A percentile compares a stretch with the other conserved stretches of the same genome.
Conservation (phyloP, 108 stramenopile genomes). For the Schizochytrium sp. region DNA sequence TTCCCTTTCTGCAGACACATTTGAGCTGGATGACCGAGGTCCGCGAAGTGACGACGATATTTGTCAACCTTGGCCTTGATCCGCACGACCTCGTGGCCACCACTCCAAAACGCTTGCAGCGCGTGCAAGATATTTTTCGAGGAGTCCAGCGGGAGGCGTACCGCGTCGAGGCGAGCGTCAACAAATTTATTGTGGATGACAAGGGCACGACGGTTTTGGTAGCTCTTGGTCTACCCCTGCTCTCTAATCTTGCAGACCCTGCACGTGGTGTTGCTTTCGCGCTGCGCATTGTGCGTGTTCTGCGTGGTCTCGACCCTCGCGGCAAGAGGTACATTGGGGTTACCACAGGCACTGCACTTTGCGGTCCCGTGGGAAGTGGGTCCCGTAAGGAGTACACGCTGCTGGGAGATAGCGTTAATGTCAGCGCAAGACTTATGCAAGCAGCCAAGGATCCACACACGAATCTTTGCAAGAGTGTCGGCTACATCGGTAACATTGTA, state of each 20-base stretch:
- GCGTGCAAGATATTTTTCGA: slow-evolving; percentile 37
- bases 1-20: slow-evolving; percentile 16
- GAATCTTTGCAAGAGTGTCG: neutral
- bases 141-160: slow-evolving; percentile 42
- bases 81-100: slow-evolving; percentile 42
- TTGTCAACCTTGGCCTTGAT: slow-evolving; percentile 51
- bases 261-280: slow-evolving; percentile 40
- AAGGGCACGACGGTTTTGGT: slow-evolving; percentile 55
- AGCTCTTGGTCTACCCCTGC: slow-evolving; percentile 49
- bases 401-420: slow-evolving; percentile 55
- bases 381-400: slow-evolving; percentile 51
- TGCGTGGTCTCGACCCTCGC: slow-evolving; percentile 31
- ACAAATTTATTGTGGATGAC: slow-evolving; percentile 61
- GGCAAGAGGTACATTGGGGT: slow-evolving; percentile 41
- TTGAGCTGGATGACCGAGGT: slow-evolving; percentile 39
- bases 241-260: slow-evolving; percentile 41
- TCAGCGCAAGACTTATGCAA: slow-evolving; percentile 54
- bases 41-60: slow-evolving; percentile 40
- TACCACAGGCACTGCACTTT: slow-evolving; percentile 51
- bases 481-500: neutral
- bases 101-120: slow-evolving; percentile 30
- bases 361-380: slow-evolving; percentile 50
- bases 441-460: neutral
- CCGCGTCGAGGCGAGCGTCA: slow-evolving; percentile 48
- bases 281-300: slow-evolving; percentile 27